A percentile compares a stretch with the other conserved stretches of the same genome.
These are phyloP conservation scores for Leishmania aethiopica DNA, from an alignment of 208 protist genomes.

Conservation along the genomic window DNA sequence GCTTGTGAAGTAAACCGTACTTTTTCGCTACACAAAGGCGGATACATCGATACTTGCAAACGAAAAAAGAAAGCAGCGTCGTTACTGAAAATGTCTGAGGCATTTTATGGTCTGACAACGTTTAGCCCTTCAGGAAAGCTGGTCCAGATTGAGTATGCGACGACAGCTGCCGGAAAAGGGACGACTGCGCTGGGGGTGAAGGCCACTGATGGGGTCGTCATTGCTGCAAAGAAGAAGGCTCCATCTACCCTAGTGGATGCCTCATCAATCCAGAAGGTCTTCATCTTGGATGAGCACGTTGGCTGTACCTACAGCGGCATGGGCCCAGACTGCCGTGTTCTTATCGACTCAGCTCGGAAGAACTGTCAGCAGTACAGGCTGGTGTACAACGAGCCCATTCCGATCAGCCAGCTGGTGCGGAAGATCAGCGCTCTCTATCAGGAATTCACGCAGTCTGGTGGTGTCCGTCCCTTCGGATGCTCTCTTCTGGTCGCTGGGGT, in stretches of 20 bases:
- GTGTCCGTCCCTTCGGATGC: conserved; percentile 99
- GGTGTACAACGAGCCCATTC: conserved; percentile 96
- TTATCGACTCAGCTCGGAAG: conserved; percentile 97
- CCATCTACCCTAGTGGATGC: conserved; percentile 96
- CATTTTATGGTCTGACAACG: conserved; percentile 99
- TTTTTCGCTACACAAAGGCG: neutral
- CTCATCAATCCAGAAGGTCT: conserved; percentile 95
- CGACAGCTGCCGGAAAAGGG: conserved; percentile 95
- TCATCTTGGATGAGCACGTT: conserved; percentile 93
- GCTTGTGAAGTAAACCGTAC: neutral
- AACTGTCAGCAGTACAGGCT: conserved; percentile 94
- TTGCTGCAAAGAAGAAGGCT: conserved; percentile 99
- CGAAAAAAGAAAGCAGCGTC: neutral
- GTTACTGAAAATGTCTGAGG: conserved; percentile 80
- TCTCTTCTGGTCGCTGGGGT: conserved; percentile 99
- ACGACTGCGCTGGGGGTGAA: conserved; percentile 94
- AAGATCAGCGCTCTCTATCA: conserved; percentile 98
- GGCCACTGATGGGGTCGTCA: conserved; percentile 98
- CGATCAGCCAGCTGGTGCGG: conserved; percentile 95
- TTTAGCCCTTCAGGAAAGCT: conserved; percentile 99
- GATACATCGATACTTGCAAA: neutral
- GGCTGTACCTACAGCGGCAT: conserved; percentile 99
- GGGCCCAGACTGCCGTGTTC: conserved; percentile 97
- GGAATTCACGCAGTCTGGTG: conserved; percentile 99
- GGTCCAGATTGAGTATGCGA: conserved; percentile 99